Conservation (phyloP, 2,329 filamentous ascomycete genomes). For the Aspergillus tanneri region DNA sequence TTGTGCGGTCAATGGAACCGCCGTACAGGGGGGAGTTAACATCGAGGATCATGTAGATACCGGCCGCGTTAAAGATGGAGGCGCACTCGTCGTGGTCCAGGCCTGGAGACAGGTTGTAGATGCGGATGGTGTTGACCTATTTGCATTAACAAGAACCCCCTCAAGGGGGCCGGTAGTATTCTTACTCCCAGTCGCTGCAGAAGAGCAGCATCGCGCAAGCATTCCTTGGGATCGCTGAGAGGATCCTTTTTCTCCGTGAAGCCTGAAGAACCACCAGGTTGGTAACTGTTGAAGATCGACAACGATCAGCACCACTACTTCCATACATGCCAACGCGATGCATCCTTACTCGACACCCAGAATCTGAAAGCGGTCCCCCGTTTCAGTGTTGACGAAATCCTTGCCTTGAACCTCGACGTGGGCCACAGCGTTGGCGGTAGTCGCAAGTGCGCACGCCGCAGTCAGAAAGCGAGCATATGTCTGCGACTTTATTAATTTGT, state of each 20-base stretch:
- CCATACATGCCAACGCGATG: slow-evolving; percentile 15
- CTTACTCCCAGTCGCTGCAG: slow-evolving; percentile 61
- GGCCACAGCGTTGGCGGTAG: slow-evolving; percentile 53
- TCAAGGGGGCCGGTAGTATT: neutral
- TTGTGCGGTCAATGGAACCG: slow-evolving; percentile 56
- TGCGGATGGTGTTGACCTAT: slow-evolving; percentile 61
- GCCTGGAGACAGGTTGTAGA: slow-evolving; percentile 62
- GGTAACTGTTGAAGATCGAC: slow-evolving; percentile 47
- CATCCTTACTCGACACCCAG: slow-evolving; percentile 58
- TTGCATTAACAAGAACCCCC: neutral
- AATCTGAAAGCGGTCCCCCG: slow-evolving; percentile 60
- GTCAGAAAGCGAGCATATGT: slow-evolving; percentile 38
- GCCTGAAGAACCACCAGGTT: slow-evolving; percentile 61
- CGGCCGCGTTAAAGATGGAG: slow-evolving; percentile 64
- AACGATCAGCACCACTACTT: slow-evolving; percentile 19
- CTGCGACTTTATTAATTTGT: slow-evolving; percentile 17
- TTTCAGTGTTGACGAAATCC: slow-evolving; percentile 61
- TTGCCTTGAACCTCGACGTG: slow-evolving; percentile 58
- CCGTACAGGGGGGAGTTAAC: slow-evolving; percentile 62
- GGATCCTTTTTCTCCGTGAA: slow-evolving; percentile 57
- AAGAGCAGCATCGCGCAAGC: slow-evolving; percentile 62
- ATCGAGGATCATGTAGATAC: slow-evolving; percentile 66
- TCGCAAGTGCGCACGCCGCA: slow-evolving; percentile 43
- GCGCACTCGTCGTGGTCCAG: slow-evolving; percentile 62
- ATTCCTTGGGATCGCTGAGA: slow-evolving; percentile 57